Conservation (phyloP, 2,329 filamentous ascomycete genomes). For the Elsinoe perseae region DNA sequence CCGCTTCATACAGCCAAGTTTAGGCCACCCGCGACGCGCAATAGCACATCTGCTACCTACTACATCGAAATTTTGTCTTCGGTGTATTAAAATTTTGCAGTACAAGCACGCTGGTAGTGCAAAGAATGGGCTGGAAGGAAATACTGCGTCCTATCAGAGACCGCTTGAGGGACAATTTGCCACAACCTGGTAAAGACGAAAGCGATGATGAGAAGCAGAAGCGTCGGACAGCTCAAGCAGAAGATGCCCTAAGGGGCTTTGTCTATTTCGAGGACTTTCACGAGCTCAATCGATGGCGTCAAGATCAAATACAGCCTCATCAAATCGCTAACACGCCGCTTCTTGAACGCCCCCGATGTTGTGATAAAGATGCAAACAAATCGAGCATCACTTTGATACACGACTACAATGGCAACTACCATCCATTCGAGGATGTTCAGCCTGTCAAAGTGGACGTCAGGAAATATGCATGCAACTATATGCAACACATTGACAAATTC, state of each 20-base stretch:
- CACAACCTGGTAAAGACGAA: conserved; percentile 10
- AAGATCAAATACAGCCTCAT: conserved; percentile 28
- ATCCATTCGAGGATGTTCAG: conserved; percentile 36
- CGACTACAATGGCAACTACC: conserved; percentile 38
- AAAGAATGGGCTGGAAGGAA: conserved; percentile 31
- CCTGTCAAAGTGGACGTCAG: conserved; percentile 26
- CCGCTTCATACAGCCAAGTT: background rate
- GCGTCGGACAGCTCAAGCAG: conserved; percentile 22
- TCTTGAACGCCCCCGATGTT: conserved; percentile 21
- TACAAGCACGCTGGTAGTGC: background rate
- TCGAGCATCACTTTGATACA: conserved; percentile 32
- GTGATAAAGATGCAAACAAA: conserved; percentile 15
- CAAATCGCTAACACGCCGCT: conserved; percentile 36
- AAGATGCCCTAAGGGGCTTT: conserved; percentile 33
- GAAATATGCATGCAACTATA: conserved; percentile 37
- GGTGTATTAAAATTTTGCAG: background rate
- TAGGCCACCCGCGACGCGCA: conserved; percentile 7
- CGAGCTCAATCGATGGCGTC: conserved; percentile 31
- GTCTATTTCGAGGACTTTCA: conserved; percentile 37
- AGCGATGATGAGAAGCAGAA: conserved; percentile 9
- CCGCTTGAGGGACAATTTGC: conserved; percentile 29
- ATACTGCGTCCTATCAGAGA: conserved; percentile 34
- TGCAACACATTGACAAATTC: conserved; percentile 38
- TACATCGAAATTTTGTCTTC: background rate
- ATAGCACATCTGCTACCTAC: background rate